Percentiles rank a stretch among this genome's conserved stretches.
Evolutionary conservation across 2,329 filamentous ascomycete genomes (phyloP).

Genomic region (Monilinia aucupariae): DNA sequence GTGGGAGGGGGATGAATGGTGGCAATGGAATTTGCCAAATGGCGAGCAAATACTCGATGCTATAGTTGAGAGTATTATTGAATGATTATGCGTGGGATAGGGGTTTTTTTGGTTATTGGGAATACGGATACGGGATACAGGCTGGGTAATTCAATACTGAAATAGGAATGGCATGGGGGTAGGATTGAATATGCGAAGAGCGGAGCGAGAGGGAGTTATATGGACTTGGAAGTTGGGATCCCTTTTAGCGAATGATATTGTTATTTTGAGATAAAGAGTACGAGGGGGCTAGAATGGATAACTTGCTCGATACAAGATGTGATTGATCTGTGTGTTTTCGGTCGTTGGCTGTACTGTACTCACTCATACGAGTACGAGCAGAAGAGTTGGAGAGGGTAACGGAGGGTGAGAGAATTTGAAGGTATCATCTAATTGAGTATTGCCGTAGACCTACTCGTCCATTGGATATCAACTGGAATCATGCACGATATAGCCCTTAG

Average conservation of each 20-base stretch:
- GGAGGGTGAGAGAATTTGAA: background rate
- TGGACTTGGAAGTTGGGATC: background rate
- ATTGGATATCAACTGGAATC: background rate
- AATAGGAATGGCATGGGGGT: background rate
- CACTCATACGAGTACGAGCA: no score
- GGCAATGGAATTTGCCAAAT: slow-evolving; percentile 29
- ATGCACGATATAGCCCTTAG: background rate
- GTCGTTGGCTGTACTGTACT: no score
- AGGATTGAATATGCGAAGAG: background rate
- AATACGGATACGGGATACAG: background rate
- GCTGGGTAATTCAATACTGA: slow-evolving; percentile 4
- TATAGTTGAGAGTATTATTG: slow-evolving; percentile 33
- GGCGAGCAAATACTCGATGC: slow-evolving; percentile 33
- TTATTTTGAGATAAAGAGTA: slow-evolving; percentile 1
- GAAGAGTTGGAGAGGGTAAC: background rate
- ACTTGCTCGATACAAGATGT: background rate
- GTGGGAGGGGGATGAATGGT: slow-evolving; percentile 24
- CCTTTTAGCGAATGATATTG: slow-evolving; percentile 5
- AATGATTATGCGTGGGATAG: slow-evolving; percentile 17
- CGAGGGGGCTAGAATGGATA: background rate
- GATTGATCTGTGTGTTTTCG: background rate
- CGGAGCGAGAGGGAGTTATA: slow-evolving; percentile 7
- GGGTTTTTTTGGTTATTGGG: background rate
- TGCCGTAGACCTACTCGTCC: no score
- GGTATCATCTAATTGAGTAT: background rate